Conservation (phyloP, 2,329 filamentous ascomycete genomes). For the Harringtonia aguacate region DNA sequence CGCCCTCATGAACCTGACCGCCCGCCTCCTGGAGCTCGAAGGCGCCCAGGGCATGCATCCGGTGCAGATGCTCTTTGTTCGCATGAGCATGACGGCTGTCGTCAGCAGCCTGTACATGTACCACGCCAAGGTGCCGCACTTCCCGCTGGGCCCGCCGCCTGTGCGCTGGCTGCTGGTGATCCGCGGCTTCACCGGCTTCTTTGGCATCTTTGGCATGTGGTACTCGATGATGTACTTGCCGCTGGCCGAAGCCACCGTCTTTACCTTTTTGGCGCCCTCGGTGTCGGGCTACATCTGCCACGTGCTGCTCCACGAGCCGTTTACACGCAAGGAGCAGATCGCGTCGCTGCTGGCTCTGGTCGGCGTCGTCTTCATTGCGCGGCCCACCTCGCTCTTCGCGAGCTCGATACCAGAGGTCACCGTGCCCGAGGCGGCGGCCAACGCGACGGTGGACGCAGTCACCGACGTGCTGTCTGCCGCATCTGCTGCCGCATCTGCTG, state of each 20-base stretch:
- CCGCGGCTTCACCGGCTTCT: slow-evolving; percentile 22
- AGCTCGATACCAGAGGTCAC: slow-evolving; percentile 15
- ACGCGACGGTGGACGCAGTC: not conserved
- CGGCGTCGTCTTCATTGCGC: slow-evolving; percentile 76
- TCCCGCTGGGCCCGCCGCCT: slow-evolving; percentile 56
- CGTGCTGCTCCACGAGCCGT: slow-evolving; percentile 62
- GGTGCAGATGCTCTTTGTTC: slow-evolving; percentile 71
- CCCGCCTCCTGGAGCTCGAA: slow-evolving; percentile 62
- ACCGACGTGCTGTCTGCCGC: not conserved
- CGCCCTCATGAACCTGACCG: slow-evolving; percentile 74
- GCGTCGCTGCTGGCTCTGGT: slow-evolving; percentile 64
- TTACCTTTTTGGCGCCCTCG: slow-evolving; percentile 76
- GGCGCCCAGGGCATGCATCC: slow-evolving; percentile 61
- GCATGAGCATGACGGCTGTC: slow-evolving; percentile 64
- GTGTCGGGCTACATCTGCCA: slow-evolving; percentile 74
- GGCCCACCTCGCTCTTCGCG: slow-evolving; percentile 40
- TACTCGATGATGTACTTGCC: slow-evolving; percentile 62
- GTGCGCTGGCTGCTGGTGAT: slow-evolving; percentile 55
- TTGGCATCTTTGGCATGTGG: slow-evolving; percentile 72
- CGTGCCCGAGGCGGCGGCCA: not conserved
- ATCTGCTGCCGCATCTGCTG: not conserved
- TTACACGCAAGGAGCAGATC: slow-evolving; percentile 65
- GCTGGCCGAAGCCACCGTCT: slow-evolving; percentile 77
- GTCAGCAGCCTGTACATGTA: slow-evolving; percentile 65
- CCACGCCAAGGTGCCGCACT: slow-evolving; percentile 54